phyloP scores from a whole-genome alignment of 2,329 filamentous ascomycete genomes.

The Pseudocercospora crystallina region DNA sequence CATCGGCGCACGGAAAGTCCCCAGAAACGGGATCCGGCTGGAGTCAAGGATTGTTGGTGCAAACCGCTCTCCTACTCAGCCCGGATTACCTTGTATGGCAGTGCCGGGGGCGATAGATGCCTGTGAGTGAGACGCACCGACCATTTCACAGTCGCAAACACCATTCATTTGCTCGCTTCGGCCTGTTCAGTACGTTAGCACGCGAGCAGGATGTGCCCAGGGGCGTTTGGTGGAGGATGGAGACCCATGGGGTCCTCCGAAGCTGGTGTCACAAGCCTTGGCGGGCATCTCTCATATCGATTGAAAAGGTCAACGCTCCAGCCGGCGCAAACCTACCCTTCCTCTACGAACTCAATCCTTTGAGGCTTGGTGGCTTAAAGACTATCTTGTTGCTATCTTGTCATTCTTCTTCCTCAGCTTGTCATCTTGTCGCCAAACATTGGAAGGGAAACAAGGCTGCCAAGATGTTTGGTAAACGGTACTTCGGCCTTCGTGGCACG shows the following conservation, averaged over 20 bases:
- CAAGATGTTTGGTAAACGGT: slow-evolving; percentile 24
- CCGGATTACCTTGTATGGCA: too few species aligned
- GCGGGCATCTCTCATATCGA: slow-evolving; percentile 10
- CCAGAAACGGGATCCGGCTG: too few species aligned
- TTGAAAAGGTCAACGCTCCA: slow-evolving; percentile 10
- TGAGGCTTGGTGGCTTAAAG: background rate
- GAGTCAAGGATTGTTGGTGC: too few species aligned
- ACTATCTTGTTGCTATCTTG: background rate
- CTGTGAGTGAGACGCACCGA: too few species aligned
- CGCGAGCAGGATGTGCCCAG: background rate
- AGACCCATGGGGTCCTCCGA: slow-evolving; percentile 6
- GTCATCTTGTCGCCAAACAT: background rate
- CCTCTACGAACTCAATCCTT: background rate
- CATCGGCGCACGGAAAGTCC: too few species aligned
- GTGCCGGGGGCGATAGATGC: too few species aligned
- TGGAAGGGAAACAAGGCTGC: background rate
- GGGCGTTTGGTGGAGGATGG: background rate
- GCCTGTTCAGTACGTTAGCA: slow-evolving; percentile 3
- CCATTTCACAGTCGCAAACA: too few species aligned
- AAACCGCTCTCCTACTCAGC: too few species aligned
- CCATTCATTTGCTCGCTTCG: slow-evolving; percentile 13
- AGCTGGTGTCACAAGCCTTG: slow-evolving; percentile 4
- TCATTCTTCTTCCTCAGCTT: slow-evolving; percentile 1
- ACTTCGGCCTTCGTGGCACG: slow-evolving; percentile 43
- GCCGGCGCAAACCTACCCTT: slow-evolving; percentile 6